A percentile compares a stretch with the other conserved stretches of the same genome.
These are phyloP conservation scores for Lentinula sp. DNA, from an alignment of 768 basidiomycete species.

Conservation along the genomic window DNA sequence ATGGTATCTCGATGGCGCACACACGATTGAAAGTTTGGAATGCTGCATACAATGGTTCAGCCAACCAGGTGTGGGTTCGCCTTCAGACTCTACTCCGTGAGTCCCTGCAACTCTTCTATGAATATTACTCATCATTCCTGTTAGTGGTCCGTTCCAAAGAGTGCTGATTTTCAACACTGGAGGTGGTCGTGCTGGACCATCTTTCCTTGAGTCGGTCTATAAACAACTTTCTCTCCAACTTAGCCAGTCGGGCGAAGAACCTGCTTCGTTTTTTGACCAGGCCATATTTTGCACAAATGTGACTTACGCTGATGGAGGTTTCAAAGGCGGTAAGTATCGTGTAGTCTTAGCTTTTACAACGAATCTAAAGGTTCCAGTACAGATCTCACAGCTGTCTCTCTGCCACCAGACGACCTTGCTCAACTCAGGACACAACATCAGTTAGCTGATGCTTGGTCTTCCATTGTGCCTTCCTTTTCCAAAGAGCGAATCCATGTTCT, in stretches of 20 bases:
- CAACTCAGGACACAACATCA: slow-evolving; percentile 71
- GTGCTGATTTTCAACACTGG: slow-evolving; percentile 95
- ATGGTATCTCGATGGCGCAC: slow-evolving; percentile 96
- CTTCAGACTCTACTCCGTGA: slow-evolving; percentile 13
- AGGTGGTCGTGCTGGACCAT: slow-evolving; percentile 73
- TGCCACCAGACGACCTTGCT: slow-evolving; percentile 54
- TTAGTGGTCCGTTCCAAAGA: slow-evolving; percentile 23
- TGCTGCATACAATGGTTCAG: slow-evolving; percentile 90
- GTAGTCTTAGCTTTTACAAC: too few relatives aligned
- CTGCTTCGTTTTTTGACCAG: slow-evolving; percentile 61
- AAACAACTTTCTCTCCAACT: slow-evolving; percentile 39
- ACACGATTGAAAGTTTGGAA: slow-evolving; percentile 85
- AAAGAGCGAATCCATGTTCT: slow-evolving; percentile 64
- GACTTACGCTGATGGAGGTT: slow-evolving; percentile 84
- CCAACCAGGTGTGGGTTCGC: slow-evolving; percentile 46
- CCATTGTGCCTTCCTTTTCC: slow-evolving; percentile 57
- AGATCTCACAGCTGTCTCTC: slow-evolving; percentile 77
- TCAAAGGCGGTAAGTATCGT: slow-evolving; percentile 68
- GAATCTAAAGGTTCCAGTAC: not conserved
- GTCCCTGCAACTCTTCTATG: not conserved
- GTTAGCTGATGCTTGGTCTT: slow-evolving; percentile 68
- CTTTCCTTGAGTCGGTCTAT: slow-evolving; percentile 61
- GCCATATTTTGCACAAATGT: slow-evolving; percentile 97
- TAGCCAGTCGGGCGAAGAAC: slow-evolving; percentile 29
- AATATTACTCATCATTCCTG: not conserved